phyloP scores from a whole-genome alignment of 371 early-diverging fungal genomes.

The Thermomucor indicae-seudaticae region DNA sequence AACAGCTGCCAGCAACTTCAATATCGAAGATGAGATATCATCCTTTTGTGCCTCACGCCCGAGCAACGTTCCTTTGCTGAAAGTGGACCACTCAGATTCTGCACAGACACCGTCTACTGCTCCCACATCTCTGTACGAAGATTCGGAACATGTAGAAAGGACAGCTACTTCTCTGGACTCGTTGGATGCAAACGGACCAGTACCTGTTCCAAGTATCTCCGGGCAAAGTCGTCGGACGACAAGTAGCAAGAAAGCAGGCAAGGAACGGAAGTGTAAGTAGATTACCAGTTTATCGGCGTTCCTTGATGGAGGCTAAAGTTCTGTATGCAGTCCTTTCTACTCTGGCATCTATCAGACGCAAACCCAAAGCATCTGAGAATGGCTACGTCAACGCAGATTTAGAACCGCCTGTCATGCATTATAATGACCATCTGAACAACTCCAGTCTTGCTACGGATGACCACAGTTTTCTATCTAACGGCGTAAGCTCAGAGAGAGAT shows the following conservation, averaged over 20 bases:
- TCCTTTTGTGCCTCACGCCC: slow-evolving; percentile 14
- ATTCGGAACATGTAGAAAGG: slow-evolving; percentile 1
- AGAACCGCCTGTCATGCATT: slow-evolving; percentile 8
- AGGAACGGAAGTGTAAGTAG: slow-evolving; percentile 16
- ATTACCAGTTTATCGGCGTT: not conserved
- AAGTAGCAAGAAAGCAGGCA: slow-evolving; percentile 8
- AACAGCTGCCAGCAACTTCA: slow-evolving; percentile 14
- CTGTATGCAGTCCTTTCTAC: slow-evolving; percentile 26
- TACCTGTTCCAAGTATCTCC: slow-evolving; percentile 14
- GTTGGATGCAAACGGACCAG: slow-evolving; percentile 1
- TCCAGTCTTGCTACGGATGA: slow-evolving; percentile 8
- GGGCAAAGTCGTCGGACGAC: slow-evolving; percentile 6
- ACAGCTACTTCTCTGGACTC: slow-evolving; percentile 13
- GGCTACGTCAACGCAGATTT: slow-evolving; percentile 14
- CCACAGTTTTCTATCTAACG: slow-evolving; percentile 5
- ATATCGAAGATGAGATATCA: slow-evolving; percentile 19
- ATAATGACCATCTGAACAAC: slow-evolving; percentile 8
- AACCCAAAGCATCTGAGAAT: slow-evolving; percentile 15
- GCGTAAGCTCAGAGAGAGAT: not conserved
- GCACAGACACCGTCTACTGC: too few species aligned
- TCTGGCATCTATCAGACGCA: slow-evolving; percentile 34
- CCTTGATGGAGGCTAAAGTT: too few species aligned
- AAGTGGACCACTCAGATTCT: too few species aligned
- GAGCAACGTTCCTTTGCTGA: not conserved
- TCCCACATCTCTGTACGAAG: too few species aligned